These are phyloP conservation scores for Thermoascus crustaceus DNA, from an alignment of 2,329 filamentous ascomycete species.

Conservation along the genomic window DNA sequence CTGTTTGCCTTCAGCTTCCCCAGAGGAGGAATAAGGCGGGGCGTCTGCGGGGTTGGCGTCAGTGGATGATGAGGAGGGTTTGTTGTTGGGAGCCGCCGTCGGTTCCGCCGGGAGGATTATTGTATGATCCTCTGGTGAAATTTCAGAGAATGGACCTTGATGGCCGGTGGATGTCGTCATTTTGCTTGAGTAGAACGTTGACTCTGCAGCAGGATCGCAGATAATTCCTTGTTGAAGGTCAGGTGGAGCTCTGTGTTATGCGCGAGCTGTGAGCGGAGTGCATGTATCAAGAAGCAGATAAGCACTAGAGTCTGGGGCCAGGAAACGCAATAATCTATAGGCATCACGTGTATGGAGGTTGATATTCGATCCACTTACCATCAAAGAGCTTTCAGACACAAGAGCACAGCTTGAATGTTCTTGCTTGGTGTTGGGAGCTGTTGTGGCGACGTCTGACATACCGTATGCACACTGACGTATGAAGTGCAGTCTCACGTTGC, in stretches of 20 bases:
- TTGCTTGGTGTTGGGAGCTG: background rate
- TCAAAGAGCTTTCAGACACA: no score
- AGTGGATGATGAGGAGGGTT: background rate
- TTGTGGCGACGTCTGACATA: background rate
- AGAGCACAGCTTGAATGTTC: background rate
- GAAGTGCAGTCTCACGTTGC: no score
- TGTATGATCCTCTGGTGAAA: constrained; percentile 4
- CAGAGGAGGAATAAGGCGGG: background rate
- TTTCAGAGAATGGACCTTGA: constrained; percentile 6
- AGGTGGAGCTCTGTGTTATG: background rate
- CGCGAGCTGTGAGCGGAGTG: no score
- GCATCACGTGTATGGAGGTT: no score
- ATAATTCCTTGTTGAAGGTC: background rate
- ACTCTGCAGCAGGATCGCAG: constrained; percentile 1
- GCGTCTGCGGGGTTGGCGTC: constrained; percentile 1
- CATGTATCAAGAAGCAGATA: no score
- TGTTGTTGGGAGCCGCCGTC: background rate
- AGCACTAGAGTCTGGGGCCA: no score
- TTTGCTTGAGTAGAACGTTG: background rate
- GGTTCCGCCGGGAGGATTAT: constrained; percentile 5
- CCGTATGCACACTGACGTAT: background rate
- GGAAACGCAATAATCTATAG: no score
- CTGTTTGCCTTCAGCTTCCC: constrained; percentile 8
- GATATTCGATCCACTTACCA: background rate
- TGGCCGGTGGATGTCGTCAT: constrained; percentile 10